These are phyloP conservation scores for Coemansia erecta DNA, from an alignment of 192 early-diverging fungal genomes.

Conservation along the genomic window DNA sequence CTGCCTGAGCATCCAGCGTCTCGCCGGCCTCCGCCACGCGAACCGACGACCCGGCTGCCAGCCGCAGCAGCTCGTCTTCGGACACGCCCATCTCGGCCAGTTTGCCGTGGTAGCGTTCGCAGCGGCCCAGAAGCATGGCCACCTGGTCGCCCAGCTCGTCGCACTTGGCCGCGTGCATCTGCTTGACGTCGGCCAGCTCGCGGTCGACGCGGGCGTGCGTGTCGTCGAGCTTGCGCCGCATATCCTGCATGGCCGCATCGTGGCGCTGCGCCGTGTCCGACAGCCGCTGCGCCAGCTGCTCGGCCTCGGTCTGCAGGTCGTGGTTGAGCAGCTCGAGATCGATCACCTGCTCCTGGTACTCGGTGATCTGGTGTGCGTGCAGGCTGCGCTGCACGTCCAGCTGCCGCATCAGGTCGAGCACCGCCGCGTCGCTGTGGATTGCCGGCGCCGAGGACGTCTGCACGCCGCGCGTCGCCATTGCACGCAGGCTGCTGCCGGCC, in stretches of 20 bases:
- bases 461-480: constrained; percentile 3
- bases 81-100: constrained; percentile 17
- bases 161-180: constrained; percentile 45
- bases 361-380: constrained; percentile 45
- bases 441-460: constrained; percentile 16
- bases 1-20: not conserved
- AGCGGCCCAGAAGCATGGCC: constrained; percentile 21
- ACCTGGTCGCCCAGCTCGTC: constrained; percentile 42
- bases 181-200: constrained; percentile 38
- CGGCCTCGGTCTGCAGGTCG: constrained; percentile 37
- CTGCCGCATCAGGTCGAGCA: constrained; percentile 48
- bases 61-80: constrained; percentile 35
- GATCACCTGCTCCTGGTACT: constrained; percentile 51
- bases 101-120: constrained; percentile 22
- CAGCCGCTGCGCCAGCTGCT: constrained; percentile 22
- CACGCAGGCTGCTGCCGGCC: constrained; percentile 11
- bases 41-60: constrained; percentile 4
- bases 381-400: constrained; percentile 34
- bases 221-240: constrained; percentile 28
- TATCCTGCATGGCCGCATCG: constrained; percentile 16
- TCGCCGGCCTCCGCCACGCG: not conserved
- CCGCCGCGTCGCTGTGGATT: constrained; percentile 50
- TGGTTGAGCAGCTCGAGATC: constrained; percentile 48
- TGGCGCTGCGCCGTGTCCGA: constrained; percentile 21
- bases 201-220: constrained; percentile 28